Evolutionary conservation across 352 stramenopile species (phyloP).

Genomic region (Pythium pyrilobum): DNA sequence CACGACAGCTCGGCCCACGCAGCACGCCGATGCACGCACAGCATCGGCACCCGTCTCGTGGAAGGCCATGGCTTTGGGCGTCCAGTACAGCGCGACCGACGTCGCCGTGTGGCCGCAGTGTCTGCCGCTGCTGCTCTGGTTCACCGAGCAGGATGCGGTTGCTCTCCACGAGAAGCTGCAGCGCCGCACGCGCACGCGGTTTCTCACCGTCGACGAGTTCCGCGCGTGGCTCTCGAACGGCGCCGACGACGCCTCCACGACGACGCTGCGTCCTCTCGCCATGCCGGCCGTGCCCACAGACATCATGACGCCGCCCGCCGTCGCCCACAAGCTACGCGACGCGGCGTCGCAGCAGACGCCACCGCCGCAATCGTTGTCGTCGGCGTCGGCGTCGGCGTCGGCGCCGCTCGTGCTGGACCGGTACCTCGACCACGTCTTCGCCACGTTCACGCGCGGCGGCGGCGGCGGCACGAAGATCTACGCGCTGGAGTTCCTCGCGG

Average conservation of each 20-base stretch:
- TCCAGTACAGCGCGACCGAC: constrained; percentile 49
- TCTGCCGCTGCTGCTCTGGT: constrained; percentile 51
- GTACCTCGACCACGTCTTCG: constrained; percentile 57
- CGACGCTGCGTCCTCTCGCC: neutral
- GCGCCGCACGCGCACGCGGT: constrained; percentile 23
- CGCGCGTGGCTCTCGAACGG: constrained; percentile 30
- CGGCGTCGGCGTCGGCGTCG: too few species aligned
- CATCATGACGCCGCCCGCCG: constrained; percentile 37
- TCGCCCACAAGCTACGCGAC: constrained; percentile 3
- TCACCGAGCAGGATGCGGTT: constrained; percentile 45
- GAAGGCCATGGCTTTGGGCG: constrained; percentile 29
- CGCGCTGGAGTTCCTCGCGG: constrained; percentile 56
- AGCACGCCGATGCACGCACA: neutral
- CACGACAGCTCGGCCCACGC: neutral
- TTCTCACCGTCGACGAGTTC: constrained; percentile 45
- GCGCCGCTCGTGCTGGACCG: constrained; percentile 34
- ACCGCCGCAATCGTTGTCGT: neutral
- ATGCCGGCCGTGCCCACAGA: constrained; percentile 23
- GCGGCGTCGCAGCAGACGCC: constrained; percentile 2
- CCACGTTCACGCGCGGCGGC: constrained; percentile 30
- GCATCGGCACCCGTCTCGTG: constrained; percentile 4
- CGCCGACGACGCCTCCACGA: neutral
- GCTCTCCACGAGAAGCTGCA: constrained; percentile 21
- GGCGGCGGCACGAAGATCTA: constrained; percentile 27
- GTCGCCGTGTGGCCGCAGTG: constrained; percentile 58